A percentile compares a stretch with the other conserved stretches of the same genome.
phyloP scores from a whole-genome alignment of 176 grass and related monocot species.

The Juncus inflexus region DNA sequence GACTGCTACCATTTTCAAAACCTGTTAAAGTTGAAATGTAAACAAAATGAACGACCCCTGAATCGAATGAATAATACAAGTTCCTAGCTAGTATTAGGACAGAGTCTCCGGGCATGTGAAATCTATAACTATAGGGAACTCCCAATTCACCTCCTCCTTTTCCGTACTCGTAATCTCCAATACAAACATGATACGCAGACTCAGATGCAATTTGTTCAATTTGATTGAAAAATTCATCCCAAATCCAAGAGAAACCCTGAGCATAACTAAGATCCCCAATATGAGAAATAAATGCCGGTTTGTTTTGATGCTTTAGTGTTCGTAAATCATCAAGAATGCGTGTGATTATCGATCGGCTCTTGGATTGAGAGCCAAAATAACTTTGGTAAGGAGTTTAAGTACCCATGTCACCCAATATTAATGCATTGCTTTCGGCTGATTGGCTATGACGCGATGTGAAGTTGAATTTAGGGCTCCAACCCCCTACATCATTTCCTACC shows the following conservation, averaged over 20 bases:
- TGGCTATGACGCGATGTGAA: no score
- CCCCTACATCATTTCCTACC: no score
- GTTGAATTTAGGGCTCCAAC: no score
- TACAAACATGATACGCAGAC: conserved; percentile 82
- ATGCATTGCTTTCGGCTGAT: conserved; percentile 63
- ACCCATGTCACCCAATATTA: conserved; percentile 81
- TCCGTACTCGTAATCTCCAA: conserved; percentile 47
- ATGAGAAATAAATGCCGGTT: conserved; percentile 64
- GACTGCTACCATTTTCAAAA: conserved; percentile 49
- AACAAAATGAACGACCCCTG: conserved; percentile 68
- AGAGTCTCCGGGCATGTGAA: no score
- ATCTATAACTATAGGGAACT: no score
- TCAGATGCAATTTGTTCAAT: conserved; percentile 65
- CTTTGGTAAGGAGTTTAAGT: conserved; percentile 68
- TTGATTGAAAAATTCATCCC: conserved; percentile 82
- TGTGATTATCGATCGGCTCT: conserved; percentile 64
- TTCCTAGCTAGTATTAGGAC: no score
- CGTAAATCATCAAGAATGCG: conserved; percentile 62
- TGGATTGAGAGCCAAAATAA: conserved; percentile 53
- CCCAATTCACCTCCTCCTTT: conserved; percentile 74
- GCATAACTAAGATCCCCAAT: conserved; percentile 93
- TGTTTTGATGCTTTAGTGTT: conserved; percentile 48
- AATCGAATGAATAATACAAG: conserved; percentile 53
- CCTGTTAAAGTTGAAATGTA: conserved; percentile 83
- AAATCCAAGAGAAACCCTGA: conserved; percentile 70